A percentile compares a stretch with the other conserved stretches of the same genome.
These are phyloP conservation scores for Favolaschia claudopus DNA, from an alignment of 768 basidiomycete species.

Conservation along the genomic window DNA sequence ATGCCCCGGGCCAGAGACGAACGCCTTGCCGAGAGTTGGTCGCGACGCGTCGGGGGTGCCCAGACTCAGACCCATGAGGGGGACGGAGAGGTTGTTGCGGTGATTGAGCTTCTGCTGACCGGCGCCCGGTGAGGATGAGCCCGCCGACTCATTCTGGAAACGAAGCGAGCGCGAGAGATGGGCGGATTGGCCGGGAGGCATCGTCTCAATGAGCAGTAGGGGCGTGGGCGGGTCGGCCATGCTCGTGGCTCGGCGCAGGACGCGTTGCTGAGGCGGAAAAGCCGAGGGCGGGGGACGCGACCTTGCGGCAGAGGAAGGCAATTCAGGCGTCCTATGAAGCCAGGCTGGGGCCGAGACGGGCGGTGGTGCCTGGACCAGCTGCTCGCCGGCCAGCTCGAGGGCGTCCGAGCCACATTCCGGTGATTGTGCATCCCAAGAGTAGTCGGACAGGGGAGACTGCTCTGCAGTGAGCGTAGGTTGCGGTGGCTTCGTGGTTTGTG, in stretches of 20 bases:
- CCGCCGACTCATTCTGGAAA: constrained; percentile 14
- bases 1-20: too few species aligned
- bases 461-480: background rate
- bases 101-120: constrained; percentile 25
- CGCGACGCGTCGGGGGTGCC: background rate
- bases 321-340: too few species aligned
- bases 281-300: background rate
- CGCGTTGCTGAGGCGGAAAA: background rate
- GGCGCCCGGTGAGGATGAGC: constrained; percentile 16
- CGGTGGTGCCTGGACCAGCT: constrained; percentile 7
- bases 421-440: constrained; percentile 22
- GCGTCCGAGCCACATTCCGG: constrained; percentile 13
- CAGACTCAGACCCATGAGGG: constrained; percentile 17
- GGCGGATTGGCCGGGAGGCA: constrained; percentile 1
- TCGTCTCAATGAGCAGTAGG: background rate
- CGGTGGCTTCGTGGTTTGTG: background rate
- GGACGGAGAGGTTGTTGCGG: constrained; percentile 25
- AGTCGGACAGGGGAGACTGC: constrained; percentile 6
- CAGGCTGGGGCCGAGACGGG: constrained; percentile 10
- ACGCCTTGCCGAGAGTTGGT: constrained; percentile 13
- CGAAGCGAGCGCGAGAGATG: constrained; percentile 13
- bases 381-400: constrained; percentile 24
- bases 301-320: background rate
- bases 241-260: constrained; percentile 24
- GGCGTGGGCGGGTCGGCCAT: constrained; percentile 17